Base-by-base conservation (phyloP, 768 basidiomycete genomes). In the Lactifluus hygrophoroides region DNA sequence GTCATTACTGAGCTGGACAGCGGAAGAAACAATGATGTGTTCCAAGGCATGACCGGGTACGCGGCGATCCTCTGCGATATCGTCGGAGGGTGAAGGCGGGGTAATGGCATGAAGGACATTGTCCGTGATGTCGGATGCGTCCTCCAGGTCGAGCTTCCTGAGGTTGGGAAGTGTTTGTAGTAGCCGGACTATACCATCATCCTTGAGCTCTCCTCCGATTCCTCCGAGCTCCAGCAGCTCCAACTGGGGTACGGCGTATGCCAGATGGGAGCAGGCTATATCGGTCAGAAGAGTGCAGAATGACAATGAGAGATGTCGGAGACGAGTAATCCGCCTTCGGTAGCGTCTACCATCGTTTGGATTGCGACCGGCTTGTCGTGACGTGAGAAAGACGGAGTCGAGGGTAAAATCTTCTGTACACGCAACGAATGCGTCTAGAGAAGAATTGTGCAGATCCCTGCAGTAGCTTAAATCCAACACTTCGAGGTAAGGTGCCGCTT, bases 71-170 rank as follows among this genome's bases (percentile, higher is more conserved):
- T 65, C 48, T 7, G 42, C 34, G 30, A 59, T 38, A 7, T 66
- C 57, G 19, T 64, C 54, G 14, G 64, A 43, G 17, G 51, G 52
- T 5, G 66, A 65, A 30, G 35, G 48, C 0, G 84, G 86, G 1
- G 87, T 88, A 34, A 96, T 73, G 0, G 75, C 74, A 19, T 74
- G 73, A 25, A 95, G 69, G n/a, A 93, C 78, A 2, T 75, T 72
- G 69, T 95, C 91, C 1, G 81, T 86, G 53, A 94, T 80, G 17
- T 84, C 79, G 13, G 71, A 69, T 6, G 90, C 90, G 63, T 91
- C 88, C 67, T 95, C 94, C n/a, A 96, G 73, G 68, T 96, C 94
- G 40, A 95, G 72, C 45, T 81, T 81, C 54, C 83, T 78, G 47
- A 96, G 83, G 60, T 76, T 69, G 1, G 88, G 88, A 2, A 84